phyloP scores from a whole-genome alignment of 2,329 filamentous ascomycete species.

The Didymella sp. region DNA sequence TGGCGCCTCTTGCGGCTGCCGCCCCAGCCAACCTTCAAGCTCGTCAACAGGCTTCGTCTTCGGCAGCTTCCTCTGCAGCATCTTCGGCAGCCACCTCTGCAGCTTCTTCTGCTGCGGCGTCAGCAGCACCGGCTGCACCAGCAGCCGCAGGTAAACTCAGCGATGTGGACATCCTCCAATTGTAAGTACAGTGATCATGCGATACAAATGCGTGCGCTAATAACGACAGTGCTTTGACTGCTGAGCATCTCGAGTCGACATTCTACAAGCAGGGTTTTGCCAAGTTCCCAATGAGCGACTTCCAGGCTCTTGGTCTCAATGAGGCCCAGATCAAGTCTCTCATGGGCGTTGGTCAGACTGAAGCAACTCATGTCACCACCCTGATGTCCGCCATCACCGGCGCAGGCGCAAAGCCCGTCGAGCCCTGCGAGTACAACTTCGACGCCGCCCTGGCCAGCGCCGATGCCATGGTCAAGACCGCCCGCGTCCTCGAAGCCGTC shows the following conservation, averaged over 20 bases:
- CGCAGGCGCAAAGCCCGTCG: conserved; percentile 69
- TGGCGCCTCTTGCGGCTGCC: conserved; percentile 46
- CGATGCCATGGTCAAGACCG: conserved; percentile 71
- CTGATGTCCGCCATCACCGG: conserved; percentile 67
- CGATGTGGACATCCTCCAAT: conserved; percentile 62
- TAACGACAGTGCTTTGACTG: conserved; percentile 68
- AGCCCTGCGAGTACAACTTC: conserved; percentile 76
- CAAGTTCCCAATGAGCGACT: conserved; percentile 70
- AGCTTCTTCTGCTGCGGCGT: conserved; percentile 18
- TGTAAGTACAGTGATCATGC: conserved; percentile 50
- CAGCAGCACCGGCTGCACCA: conserved; percentile 27
- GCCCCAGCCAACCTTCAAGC: conserved; percentile 36
- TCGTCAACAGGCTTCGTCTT: conserved; percentile 35
- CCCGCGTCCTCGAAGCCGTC: conserved; percentile 73
- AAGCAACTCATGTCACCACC: conserved; percentile 67
- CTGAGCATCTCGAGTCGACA: conserved; percentile 75
- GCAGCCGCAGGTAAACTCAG: conserved; percentile 47
- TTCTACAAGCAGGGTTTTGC: conserved; percentile 77
- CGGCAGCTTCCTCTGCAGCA: conserved; percentile 26
- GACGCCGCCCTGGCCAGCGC: conserved; percentile 65
- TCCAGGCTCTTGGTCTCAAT: conserved; percentile 67
- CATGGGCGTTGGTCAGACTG: conserved; percentile 67
- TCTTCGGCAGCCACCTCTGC: conserved; percentile 27
- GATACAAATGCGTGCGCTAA: conserved; percentile 38
- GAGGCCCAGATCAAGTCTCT: conserved; percentile 65